A percentile compares a stretch with the other conserved stretches of the same genome.
Evolutionary conservation across 331 rosid species (phyloP).

Genomic region (Acacia pycnantha): DNA sequence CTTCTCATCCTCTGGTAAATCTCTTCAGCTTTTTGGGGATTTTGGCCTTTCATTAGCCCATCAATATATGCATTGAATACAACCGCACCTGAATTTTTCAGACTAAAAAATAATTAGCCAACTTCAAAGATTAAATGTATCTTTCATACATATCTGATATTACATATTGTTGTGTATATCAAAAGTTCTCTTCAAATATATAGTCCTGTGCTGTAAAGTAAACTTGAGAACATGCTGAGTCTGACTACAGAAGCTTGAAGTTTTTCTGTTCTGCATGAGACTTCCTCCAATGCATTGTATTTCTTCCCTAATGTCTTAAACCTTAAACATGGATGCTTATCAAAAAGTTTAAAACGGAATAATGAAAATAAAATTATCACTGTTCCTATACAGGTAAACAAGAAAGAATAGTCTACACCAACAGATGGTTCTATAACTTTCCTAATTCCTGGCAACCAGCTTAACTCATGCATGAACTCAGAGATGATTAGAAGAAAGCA

Average conservation of each 20-base stretch:
- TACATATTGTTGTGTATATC: background rate
- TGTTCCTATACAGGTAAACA: background rate
- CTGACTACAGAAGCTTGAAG: background rate
- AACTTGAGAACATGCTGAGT: background rate
- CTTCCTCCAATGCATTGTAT: background rate
- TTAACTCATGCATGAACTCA: background rate
- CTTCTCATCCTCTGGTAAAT: conserved; percentile 82
- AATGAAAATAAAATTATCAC: background rate
- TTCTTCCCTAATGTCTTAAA: background rate
- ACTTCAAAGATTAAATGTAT: conserved; percentile 16
- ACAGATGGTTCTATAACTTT: background rate
- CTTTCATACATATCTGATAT: background rate
- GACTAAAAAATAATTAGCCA: conserved; percentile 21
- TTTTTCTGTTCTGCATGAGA: background rate
- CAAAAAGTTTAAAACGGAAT: background rate
- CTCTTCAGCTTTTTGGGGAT: conserved; percentile 69
- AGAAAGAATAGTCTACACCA: background rate
- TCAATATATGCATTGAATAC: conserved; percentile 85
- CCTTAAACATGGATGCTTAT: background rate
- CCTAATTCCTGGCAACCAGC: background rate
- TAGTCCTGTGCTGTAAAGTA: background rate
- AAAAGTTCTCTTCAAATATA: background rate
- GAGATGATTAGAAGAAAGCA: background rate
- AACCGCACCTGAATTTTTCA: conserved; percentile 58
- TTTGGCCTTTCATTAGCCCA: conserved; percentile 76